Conservation (phyloP, 495 filamentous ascomycete species). For the Podospora pseudocomata region DNA sequence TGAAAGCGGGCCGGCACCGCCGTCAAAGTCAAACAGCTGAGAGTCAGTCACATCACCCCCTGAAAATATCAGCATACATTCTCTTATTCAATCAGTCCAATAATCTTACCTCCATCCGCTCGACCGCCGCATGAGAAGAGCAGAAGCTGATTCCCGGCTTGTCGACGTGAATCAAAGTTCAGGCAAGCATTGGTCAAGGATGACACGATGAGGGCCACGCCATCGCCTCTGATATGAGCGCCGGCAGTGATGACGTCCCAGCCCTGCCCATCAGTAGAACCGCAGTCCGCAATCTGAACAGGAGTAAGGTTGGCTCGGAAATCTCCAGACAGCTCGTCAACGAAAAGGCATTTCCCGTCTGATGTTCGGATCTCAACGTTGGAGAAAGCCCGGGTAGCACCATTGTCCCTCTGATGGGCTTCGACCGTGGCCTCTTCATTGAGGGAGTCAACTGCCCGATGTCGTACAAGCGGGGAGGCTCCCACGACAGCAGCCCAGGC, state of each 20-base stretch:
- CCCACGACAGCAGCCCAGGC: constrained; percentile 25
- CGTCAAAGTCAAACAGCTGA: constrained; percentile 47
- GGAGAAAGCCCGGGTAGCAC: constrained; percentile 48
- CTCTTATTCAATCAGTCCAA: background rate
- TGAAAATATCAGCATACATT: constrained; percentile 18
- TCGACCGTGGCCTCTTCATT: constrained; percentile 48
- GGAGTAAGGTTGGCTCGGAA: constrained; percentile 56
- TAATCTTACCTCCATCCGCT: constrained; percentile 45
- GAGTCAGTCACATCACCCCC: constrained; percentile 49
- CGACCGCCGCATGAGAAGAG: constrained; percentile 55
- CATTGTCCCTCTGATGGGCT: constrained; percentile 47
- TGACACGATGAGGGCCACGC: constrained; percentile 50
- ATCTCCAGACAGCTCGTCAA: constrained; percentile 53
- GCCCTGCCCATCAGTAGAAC: constrained; percentile 45
- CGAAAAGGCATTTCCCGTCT: constrained; percentile 50
- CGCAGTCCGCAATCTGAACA: constrained; percentile 47
- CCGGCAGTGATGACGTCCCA: constrained; percentile 55
- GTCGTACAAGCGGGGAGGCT: constrained; percentile 23
- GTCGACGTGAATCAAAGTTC: constrained; percentile 51
- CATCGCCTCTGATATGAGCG: constrained; percentile 44
- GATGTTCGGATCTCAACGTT: constrained; percentile 51
- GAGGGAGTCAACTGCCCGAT: constrained; percentile 40
- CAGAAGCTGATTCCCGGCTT: constrained; percentile 45
- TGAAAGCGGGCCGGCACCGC: constrained; percentile 38
- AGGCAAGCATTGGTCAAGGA: constrained; percentile 54